These are phyloP conservation scores for Metarhizium robertsii DNA, from an alignment of 2,329 filamentous ascomycete species.

Conservation along the genomic window DNA sequence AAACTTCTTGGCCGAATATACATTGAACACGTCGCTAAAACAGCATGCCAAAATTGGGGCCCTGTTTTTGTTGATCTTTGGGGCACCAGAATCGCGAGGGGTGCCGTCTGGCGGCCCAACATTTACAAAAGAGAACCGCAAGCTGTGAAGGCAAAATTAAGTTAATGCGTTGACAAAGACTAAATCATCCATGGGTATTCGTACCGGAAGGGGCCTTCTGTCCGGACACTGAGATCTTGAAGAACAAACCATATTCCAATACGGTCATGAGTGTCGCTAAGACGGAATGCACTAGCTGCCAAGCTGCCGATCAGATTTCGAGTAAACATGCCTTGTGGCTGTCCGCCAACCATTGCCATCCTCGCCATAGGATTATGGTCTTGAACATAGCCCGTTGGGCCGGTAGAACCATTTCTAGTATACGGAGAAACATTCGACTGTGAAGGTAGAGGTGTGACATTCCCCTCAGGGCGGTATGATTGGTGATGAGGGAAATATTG, in stretches of 20 bases:
- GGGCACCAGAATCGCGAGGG: conserved; percentile 28
- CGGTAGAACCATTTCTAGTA: conserved; percentile 14
- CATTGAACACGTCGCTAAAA: conserved; percentile 84
- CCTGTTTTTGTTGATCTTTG: conserved; percentile 59
- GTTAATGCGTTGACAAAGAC: background rate
- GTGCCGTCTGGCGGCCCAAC: conserved; percentile 48
- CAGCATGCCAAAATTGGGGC: conserved; percentile 76
- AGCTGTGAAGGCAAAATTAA: conserved; percentile 27
- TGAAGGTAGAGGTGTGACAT: conserved; percentile 15
- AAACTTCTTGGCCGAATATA: conserved; percentile 97
- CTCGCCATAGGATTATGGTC: conserved; percentile 21
- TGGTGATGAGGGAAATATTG: conserved; percentile 27
- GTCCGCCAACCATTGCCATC: conserved; percentile 30
- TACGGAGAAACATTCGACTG: conserved; percentile 18
- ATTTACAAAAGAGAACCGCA: conserved; percentile 72
- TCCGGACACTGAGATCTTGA: conserved; percentile 89
- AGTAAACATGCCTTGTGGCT: conserved; percentile 79
- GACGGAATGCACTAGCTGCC: conserved; percentile 76
- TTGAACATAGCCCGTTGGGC: conserved; percentile 17
- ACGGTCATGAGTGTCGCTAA: conserved; percentile 70
- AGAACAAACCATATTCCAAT: conserved; percentile 95
- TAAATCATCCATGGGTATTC: conserved; percentile 5
- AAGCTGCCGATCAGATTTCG: conserved; percentile 90
- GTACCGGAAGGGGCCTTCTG: conserved; percentile 84
- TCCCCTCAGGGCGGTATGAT: conserved; percentile 19